Evolutionary conservation across 805 yeast species (phyloP), one percentile per base, ranked within the genome.

Genomic region (Candida krabiensis): DNA sequence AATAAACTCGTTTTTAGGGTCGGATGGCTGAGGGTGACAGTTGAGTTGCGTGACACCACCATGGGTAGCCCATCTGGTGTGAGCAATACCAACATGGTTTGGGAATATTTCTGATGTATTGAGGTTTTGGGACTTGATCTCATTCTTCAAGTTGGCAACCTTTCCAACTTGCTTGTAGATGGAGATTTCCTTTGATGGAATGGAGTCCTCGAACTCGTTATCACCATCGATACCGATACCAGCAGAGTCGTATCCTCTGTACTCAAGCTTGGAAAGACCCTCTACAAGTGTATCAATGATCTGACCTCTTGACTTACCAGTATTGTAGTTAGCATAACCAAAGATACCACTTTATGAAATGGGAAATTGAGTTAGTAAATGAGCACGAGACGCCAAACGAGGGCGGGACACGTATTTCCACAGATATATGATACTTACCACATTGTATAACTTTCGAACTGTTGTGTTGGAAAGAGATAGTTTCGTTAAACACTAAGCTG

Each of bases 1-100:
- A 30, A 87, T 79, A 56, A 93, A 93, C 64, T 90, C 96, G 53
- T 84, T 83, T 31, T 66, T 65, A 8, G 77, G 75, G 62, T 88
- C 99, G 1, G 96, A 87, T 49, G 91, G 73, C 61, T 91, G 98
- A 33, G 99, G 99, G 64, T 93, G 99, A 62, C 98, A 93, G 72
- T 93, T 93, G 45, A 64, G 54, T 46, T 75, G 79, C 50, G 79
- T 80, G 41, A 97, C 97, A 55, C 82, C 86, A 66, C 99, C 99
- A 65, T 93, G 99, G 26, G 99, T 93, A 35, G 99, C 99, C 99
- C 99, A 93, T 73, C 99, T 86, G 11, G 99, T 93, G 68, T 93
- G 99, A 17, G 99, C 98, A 63, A 93, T 93, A 60, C 96, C 99
- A 44, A 82, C 89, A 61, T 93, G 99, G 62, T 83, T 79, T 53